These are phyloP conservation scores for Trypanosoma platydactyli DNA, from an alignment of 208 protist genomes.

Conservation along the genomic window DNA sequence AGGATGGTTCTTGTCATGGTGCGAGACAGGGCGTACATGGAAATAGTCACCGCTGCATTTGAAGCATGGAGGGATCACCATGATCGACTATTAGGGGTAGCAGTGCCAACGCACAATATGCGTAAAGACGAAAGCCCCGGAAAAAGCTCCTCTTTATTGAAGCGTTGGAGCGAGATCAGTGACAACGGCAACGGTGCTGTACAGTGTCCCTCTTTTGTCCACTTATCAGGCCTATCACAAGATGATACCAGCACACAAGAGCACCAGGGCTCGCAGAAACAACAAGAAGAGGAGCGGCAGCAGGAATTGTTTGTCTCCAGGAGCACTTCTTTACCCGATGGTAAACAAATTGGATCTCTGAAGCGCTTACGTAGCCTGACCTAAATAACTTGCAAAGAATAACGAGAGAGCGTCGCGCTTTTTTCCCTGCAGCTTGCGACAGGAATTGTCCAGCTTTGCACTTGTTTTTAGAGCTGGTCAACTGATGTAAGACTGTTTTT, in stretches of 20 bases:
- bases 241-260: neutral
- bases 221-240: neutral
- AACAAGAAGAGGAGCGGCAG: neutral
- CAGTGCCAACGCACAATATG: constrained; percentile 43
- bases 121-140: constrained; percentile 18
- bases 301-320: neutral
- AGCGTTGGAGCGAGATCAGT: neutral
- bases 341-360: neutral
- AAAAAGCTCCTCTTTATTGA: neutral
- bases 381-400: no score
- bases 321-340: neutral
- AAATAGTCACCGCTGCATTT: constrained; percentile 28
- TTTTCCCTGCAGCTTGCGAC: no score
- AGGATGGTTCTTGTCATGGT: constrained; percentile 81
- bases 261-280: neutral
- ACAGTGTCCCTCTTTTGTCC: neutral
- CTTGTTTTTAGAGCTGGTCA: no score
- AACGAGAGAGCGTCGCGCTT: no score
- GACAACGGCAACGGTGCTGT: neutral
- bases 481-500: no score
- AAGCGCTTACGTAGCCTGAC: no score
- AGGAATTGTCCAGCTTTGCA: no score
- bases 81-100: constrained; percentile 29
- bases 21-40: constrained; percentile 30
- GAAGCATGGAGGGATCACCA: constrained; percentile 30